Evolutionary conservation across 345 rosid genomes (phyloP), one percentile per base, ranked within the genome.

Genomic region (Hirschfeldia incana): DNA sequence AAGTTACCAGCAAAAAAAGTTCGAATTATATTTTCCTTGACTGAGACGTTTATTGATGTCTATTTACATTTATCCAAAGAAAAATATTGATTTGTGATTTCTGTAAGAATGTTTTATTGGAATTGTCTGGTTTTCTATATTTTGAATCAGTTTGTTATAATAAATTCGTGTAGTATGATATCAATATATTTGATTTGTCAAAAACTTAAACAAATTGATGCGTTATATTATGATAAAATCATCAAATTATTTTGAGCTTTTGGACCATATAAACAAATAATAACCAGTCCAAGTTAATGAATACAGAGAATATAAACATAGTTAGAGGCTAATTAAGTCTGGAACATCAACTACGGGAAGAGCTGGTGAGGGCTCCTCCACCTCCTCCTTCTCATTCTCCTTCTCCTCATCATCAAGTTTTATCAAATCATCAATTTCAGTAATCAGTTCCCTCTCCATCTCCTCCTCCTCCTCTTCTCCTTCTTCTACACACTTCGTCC

Each of bases 281-380:
- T 16, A 71, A 58, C 3, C 4, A 67, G 37, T 37, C 64, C 29
- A 53, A 69, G 42, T 8, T 2, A 53, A 49, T 51, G 11, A 73
- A 27, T 9, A 69, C 49, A 60, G 3, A 53, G 4, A 30, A 15
- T 4, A 49, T 65, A 27, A 29, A 12, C 26, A 74, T 75, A 65
- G 6, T 76, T 36, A 81, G 33, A 81, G 72, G 70, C 74, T 81
- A 72, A 81, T 81, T 36, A 81, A 81, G 8, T 81, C 84, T 4
- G 84, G 77, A 72, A 81, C 49, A 60, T 70, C 65, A 65, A 55
- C 59, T 71, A 2, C 67, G 0, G 63, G 67, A 69, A 46, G 63
- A 74, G 57, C 53, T 29, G 42, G 5, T 1, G 33, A 4, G 13
- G 11, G 2, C 0, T 37, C 30, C 3, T 76, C 57, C 0, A n/a